phyloP scores from a whole-genome alignment of 1,139 yeast genomes.

The Hansenula sp. region DNA sequence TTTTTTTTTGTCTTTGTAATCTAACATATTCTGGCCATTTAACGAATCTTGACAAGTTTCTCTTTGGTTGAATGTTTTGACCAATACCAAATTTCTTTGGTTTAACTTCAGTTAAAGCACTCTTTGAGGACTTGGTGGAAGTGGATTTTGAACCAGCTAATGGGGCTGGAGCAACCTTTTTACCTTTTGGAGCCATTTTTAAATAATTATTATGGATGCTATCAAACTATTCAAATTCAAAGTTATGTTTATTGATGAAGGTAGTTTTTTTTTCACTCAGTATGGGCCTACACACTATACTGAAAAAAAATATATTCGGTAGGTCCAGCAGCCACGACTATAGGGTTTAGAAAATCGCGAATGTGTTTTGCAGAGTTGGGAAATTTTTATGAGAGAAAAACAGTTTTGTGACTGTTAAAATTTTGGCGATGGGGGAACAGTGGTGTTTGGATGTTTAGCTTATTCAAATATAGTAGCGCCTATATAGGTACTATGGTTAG shows the following conservation, averaged over 20 bases:
- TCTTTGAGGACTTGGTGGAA: conserved; percentile 34
- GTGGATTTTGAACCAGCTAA: conserved; percentile 35
- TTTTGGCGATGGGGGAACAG: neutral
- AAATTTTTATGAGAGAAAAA: too few species aligned
- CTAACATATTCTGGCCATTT: conserved; percentile 99
- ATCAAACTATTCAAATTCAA: too few species aligned
- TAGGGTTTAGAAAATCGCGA: conserved; percentile 2
- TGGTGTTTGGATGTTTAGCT: neutral
- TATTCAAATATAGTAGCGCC: too few species aligned
- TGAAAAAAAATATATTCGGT: conserved; percentile 2
- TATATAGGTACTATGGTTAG: too few species aligned
- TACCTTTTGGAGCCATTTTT: conserved; percentile 62
- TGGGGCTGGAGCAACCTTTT: conserved; percentile 93
- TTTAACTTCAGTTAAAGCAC: conserved; percentile 76
- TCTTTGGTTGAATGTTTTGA: conserved; percentile 90
- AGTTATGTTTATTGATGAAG: too few species aligned
- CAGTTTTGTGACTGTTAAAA: neutral
- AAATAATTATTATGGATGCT: neutral
- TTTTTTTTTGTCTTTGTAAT: conserved; percentile 96
- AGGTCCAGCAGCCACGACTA: neutral
- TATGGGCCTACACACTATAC: too few species aligned
- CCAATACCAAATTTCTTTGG: conserved; percentile 97
- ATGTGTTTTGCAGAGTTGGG: too few species aligned
- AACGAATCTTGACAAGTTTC: conserved; percentile 93
- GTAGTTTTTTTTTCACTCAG: neutral